A percentile compares a stretch with the other conserved stretches of the same genome.
Conservation (phyloP, 495 filamentous ascomycete species). For the Daldinia vernicosa region DNA sequence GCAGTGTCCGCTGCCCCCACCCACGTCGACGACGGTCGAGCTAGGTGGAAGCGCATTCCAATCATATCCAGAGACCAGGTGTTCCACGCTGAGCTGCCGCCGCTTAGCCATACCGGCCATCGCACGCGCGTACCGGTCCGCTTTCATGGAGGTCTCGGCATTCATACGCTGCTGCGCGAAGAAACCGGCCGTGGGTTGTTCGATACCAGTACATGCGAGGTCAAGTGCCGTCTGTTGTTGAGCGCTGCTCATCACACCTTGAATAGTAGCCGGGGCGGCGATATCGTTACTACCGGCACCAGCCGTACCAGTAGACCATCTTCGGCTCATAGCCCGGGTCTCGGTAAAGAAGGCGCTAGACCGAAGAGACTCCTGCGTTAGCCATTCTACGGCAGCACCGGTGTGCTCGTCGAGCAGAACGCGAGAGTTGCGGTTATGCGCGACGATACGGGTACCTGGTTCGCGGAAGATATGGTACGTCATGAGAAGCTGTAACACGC, state of each 20-base stretch:
- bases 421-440: conserved; percentile 48
- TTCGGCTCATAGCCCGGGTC: conserved; percentile 21
- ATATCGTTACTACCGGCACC: background rate
- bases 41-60: conserved; percentile 19
- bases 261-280: background rate
- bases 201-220: conserved; percentile 6
- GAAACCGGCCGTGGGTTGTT: conserved; percentile 25
- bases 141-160: conserved; percentile 26
- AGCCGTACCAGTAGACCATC: conserved; percentile 24
- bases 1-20: conserved; percentile 51
- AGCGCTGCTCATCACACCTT: background rate
- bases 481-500: conserved; percentile 48
- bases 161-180: conserved; percentile 22
- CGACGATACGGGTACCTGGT: conserved; percentile 48
- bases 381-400: conserved; percentile 37
- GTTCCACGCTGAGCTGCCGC: conserved; percentile 36
- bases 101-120: conserved; percentile 43
- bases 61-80: conserved; percentile 33
- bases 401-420: conserved; percentile 48
- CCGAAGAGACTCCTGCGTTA: conserved; percentile 35
- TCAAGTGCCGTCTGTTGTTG: conserved; percentile 11
- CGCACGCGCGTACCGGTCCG: conserved; percentile 36
- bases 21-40: conserved; percentile 50
- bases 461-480: conserved; percentile 61
- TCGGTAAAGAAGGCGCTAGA: conserved; percentile 39